Conservation (phyloP, 2,329 filamentous ascomycete species). For the Tolypocladium album region DNA sequence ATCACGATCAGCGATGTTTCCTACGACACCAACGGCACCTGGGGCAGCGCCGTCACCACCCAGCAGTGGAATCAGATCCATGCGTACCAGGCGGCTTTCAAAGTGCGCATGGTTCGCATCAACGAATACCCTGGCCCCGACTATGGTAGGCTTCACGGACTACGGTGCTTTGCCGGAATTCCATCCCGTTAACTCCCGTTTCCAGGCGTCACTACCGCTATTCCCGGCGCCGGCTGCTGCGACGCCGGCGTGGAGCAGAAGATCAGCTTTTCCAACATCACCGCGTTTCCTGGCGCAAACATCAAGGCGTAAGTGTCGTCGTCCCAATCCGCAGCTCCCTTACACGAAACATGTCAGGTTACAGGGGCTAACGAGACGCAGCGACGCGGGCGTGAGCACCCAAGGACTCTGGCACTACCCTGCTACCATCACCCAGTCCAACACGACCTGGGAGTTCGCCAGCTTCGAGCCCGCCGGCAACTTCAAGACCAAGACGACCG, state of each 20-base stretch:
- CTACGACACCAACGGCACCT: slow-evolving; percentile 38
- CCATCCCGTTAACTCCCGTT: neutral
- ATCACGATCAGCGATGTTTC: slow-evolving; percentile 41
- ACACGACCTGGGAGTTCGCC: slow-evolving; percentile 42
- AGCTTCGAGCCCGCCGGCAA: slow-evolving; percentile 35
- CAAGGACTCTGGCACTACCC: slow-evolving; percentile 48
- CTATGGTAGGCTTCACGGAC: slow-evolving; percentile 27
- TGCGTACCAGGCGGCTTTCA: slow-evolving; percentile 45
- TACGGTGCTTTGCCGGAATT: too few relatives aligned
- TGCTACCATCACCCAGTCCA: slow-evolving; percentile 40
- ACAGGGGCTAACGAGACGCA: neutral
- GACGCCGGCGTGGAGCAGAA: slow-evolving; percentile 35
- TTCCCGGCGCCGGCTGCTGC: slow-evolving; percentile 30
- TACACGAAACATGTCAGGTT: neutral
- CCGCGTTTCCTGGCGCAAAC: slow-evolving; percentile 42
- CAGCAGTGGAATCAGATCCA: slow-evolving; percentile 46
- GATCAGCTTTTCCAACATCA: slow-evolving; percentile 41
- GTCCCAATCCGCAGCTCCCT: neutral
- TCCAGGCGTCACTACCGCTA: neutral
- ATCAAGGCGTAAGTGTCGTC: slow-evolving; percentile 28
- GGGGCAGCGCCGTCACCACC: slow-evolving; percentile 40
- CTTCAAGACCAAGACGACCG: slow-evolving; percentile 29
- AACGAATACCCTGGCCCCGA: slow-evolving; percentile 43
- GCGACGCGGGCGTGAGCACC: slow-evolving; percentile 34
- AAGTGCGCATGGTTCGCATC: slow-evolving; percentile 49